A percentile compares a stretch with the other conserved stretches of the same genome.
These are phyloP conservation scores for Phytophthora multivora DNA, from an alignment of 352 stramenopile genomes.

Conservation along the genomic window DNA sequence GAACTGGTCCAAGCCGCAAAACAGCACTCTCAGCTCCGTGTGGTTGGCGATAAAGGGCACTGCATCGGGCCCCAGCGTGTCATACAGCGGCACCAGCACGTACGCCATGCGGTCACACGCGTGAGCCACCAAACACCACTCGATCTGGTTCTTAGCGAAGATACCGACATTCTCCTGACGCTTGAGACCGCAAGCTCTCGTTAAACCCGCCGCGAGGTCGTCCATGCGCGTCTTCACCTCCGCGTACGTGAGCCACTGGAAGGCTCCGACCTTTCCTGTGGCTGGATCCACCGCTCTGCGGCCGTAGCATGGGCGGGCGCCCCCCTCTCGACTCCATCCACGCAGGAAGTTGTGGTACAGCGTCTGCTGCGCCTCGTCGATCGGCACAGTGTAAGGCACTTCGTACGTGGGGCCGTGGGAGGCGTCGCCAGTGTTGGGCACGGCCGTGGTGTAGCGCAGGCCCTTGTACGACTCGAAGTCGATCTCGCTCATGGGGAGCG, in stretches of 20 bases:
- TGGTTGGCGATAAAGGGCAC: slow-evolving; percentile 80
- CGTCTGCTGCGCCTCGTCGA: slow-evolving; percentile 47
- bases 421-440: slow-evolving; percentile 46
- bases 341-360: slow-evolving; percentile 54
- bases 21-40: slow-evolving; percentile 61
- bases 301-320: slow-evolving; percentile 13
- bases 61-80: slow-evolving; percentile 75
- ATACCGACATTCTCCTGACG: slow-evolving; percentile 64
- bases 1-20: slow-evolving; percentile 66
- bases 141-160: slow-evolving; percentile 73
- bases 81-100: slow-evolving; percentile 76
- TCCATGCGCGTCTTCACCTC: slow-evolving; percentile 48
- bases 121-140: slow-evolving; percentile 66
- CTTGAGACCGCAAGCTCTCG: slow-evolving; percentile 32
- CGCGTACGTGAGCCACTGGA: slow-evolving; percentile 65
- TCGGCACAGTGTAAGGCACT: slow-evolving; percentile 28
- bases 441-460: slow-evolving; percentile 43
- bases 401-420: slow-evolving; percentile 46
- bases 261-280: slow-evolving; percentile 47
- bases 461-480: slow-evolving; percentile 63
- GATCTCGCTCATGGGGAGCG: slow-evolving; percentile 52
- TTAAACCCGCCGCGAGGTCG: slow-evolving; percentile 47
- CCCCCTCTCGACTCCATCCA: slow-evolving; percentile 21
- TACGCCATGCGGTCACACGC: slow-evolving; percentile 71
- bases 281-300: slow-evolving; percentile 21